phyloP scores from a whole-genome alignment of 768 basidiomycete genomes.

The Lactarius trivialis region DNA sequence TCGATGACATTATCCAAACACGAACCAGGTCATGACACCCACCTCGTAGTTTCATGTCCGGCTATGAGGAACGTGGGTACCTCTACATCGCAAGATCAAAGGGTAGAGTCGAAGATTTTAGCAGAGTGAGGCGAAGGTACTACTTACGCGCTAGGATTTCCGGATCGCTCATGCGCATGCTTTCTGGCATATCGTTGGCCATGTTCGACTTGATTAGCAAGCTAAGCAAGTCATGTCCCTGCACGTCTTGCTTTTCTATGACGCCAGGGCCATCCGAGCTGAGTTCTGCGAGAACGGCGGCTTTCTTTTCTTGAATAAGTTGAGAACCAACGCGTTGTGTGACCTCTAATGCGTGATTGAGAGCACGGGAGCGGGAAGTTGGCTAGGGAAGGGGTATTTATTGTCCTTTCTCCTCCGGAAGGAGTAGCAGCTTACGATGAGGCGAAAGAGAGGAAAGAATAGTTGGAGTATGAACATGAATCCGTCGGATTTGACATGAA shows the following conservation, averaged over 20 bases:
- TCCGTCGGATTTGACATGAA: constrained; percentile 19
- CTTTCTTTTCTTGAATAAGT: constrained; percentile 46
- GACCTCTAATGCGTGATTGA: constrained; percentile 31
- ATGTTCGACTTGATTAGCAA: constrained; percentile 31
- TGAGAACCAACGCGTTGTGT: constrained; percentile 47
- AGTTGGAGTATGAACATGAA: constrained; percentile 31
- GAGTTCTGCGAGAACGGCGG: constrained; percentile 23
- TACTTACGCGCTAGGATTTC: constrained; percentile 29
- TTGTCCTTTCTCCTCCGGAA: not conserved
- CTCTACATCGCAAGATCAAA: constrained; percentile 21
- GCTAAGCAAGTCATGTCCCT: constrained; percentile 28
- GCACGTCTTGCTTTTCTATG: constrained; percentile 20
- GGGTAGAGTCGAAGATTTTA: too few species aligned
- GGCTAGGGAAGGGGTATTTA: constrained; percentile 22
- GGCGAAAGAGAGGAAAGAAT: constrained; percentile 34
- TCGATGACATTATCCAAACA: not conserved
- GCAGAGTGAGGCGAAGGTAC: not conserved
- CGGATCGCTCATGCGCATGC: constrained; percentile 27
- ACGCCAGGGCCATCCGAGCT: not conserved
- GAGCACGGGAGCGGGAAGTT: constrained; percentile 19
- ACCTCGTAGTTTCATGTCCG: constrained; percentile 28
- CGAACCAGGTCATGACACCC: not conserved
- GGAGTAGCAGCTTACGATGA: constrained; percentile 32
- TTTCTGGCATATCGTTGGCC: constrained; percentile 26
- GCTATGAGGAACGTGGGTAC: constrained; percentile 30